Conservation (phyloP, 805 yeast species). For the Teunomyces barrocoloradensis region DNA sequence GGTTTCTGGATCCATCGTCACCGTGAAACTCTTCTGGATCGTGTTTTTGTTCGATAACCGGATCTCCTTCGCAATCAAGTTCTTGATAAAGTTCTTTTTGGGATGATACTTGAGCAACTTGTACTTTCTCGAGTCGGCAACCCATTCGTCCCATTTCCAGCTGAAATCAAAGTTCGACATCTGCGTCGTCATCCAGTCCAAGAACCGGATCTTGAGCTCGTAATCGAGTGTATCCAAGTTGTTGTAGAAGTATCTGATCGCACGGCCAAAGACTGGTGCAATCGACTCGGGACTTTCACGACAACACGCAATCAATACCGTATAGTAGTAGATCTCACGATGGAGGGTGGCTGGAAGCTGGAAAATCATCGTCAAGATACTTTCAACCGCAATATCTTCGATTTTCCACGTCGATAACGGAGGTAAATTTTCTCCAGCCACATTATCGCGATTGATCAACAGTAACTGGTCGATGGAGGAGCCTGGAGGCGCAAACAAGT, state of each 20-base stretch:
- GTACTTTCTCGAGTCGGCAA: conserved; percentile 48
- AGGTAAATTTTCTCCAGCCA: conserved; percentile 38
- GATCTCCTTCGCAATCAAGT: conserved; percentile 79
- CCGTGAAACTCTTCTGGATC: conserved; percentile 61
- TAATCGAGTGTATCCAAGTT: conserved; percentile 67
- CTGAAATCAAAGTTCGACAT: conserved; percentile 90
- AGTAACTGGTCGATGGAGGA: conserved; percentile 70
- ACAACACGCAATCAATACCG: conserved; percentile 85
- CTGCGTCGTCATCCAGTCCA: conserved; percentile 93
- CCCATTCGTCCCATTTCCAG: conserved; percentile 99
- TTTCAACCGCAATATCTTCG: conserved; percentile 86
- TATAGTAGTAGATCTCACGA: conserved; percentile 74
- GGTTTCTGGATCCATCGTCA: conserved; percentile 25
- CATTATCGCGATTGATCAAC: conserved; percentile 39
- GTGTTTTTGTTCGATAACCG: conserved; percentile 74
- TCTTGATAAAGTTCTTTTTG: conserved; percentile 65
- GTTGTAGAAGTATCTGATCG: conserved; percentile 76
- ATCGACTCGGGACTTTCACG: conserved; percentile 66
- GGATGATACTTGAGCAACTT: conserved; percentile 62
- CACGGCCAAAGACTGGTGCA: conserved; percentile 94
- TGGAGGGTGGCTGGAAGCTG: conserved; percentile 67
- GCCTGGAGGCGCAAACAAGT: conserved; percentile 56
- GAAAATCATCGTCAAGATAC: conserved; percentile 73
- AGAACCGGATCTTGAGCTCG: conserved; percentile 67
- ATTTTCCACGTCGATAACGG: conserved; percentile 77